Evolutionary conservation across 2,329 filamentous ascomycete species (phyloP), one percentile per base, ranked within the genome.

Genomic region (Aureobasidium sp.): DNA sequence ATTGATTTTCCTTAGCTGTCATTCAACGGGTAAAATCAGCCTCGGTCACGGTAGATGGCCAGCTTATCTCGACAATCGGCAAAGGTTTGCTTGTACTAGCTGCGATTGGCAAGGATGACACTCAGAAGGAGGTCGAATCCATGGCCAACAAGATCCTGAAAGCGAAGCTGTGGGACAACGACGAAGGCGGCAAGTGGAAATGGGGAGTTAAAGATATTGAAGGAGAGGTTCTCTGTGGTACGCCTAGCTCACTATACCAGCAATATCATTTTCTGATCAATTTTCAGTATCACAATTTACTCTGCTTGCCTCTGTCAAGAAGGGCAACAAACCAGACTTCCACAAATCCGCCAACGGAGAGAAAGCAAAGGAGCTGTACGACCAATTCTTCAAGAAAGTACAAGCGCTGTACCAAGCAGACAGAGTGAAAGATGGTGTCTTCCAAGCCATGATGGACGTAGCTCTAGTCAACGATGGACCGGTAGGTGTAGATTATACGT

Each of bases 401-500:
- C 83, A 86, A 68, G 80, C 86, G 59, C 81, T 85, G 3, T 96
- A 97, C 73, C 74, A 78, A 5, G 74, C 83, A 7, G 89, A 91
- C 9, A 86, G 82, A 65, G 92, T 99, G 63, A 91, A 96, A 72
- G 88, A 99, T 72, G 94, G 95, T n/a, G 86, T 93, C 34, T 99
- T 99, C 74, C 93, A 96, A 71, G 94, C 94, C 54, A 97, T 96
- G 92, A 99, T 99, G 94, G 88, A 97, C 71, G 93, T 99, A 63
- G 88, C 89, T 53, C 76, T 97, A 34, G 86, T 97, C 54, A 97
- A 97, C 67, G 93, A 97, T 69, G 84, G 85, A 70, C 85, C 85
- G 77, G 84, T 87, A 83, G 79, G 83, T 83, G 73, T 83, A 68
- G 78, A 83, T 72, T 83, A 79, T 74, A 75, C 75, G 74, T 83